Evolutionary conservation across 1,139 yeast genomes (phyloP), one percentile per base, ranked within the genome.

Genomic region (Suhomyces maxii): DNA sequence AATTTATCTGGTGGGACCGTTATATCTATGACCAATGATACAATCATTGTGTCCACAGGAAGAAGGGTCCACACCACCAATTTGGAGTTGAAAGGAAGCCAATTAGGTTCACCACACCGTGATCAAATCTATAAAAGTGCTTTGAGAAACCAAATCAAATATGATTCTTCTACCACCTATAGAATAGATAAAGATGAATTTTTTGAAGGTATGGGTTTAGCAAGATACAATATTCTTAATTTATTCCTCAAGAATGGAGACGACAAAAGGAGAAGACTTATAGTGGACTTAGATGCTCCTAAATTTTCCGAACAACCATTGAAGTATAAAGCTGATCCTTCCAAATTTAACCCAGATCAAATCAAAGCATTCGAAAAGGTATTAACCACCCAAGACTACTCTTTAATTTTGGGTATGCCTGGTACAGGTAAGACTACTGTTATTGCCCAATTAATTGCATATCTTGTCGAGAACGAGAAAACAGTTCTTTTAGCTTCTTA

Each of bases 351-450:
- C 57, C 58, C 63, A 0, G 96, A 89, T 57, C 99, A 93, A 60
- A 52, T 69, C 6, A 56, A 52, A 2, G 98, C 98, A 0, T 75
- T 93, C 38, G 76, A 81, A 10, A 79, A 76, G 53, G 89, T 83
- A 0, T 61, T 89, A 44, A 63, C 76, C 14, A 78, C 95, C 0
- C 66, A 84, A 42, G 96, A 91, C 60, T 93, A 88, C 61, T 74
- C 93, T 2, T 71, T 93, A 53, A 80, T 93, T 32, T 68, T 91
- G 47, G 99, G 99, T 1, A 93, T 95, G 99, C 99, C 99, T 0
- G 99, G 99, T 2, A 93, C 99, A 0, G 99, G 99, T 12, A 93
- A 95, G 61, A 93, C 99, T 0, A 91, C 98, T 0, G 86, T 91
- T 0, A 89, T 93, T 49, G 89, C 95, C 0, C 84, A 85, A 40